These are phyloP conservation scores for Albatrellus ellisii DNA, from an alignment of 768 basidiomycete genomes.

Conservation along the genomic window DNA sequence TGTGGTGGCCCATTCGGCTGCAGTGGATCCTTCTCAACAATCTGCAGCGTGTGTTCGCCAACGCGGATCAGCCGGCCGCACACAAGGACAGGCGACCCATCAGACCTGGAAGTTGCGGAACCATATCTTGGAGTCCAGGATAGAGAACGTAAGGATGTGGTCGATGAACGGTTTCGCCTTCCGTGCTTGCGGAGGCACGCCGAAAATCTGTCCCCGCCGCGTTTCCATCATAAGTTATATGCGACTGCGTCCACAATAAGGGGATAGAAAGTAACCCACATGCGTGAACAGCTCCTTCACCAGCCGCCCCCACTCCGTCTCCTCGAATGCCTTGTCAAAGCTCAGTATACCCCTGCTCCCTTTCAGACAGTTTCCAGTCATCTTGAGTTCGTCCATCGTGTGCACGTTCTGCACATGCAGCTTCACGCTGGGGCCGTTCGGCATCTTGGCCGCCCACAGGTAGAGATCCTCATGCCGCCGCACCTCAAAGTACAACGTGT, in stretches of 20 bases:
- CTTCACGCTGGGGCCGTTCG: constrained; percentile 95
- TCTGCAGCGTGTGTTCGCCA: constrained; percentile 30
- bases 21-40: constrained; percentile 86
- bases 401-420: constrained; percentile 98
- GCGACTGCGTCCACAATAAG: background rate
- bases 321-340: constrained; percentile 86
- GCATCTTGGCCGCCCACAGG: constrained; percentile 92
- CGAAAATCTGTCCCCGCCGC: constrained; percentile 60
- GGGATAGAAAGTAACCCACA: constrained; percentile 31
- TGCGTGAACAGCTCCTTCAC: constrained; percentile 93
- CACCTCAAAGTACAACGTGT: constrained; percentile 94
- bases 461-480: constrained; percentile 93
- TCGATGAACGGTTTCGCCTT: constrained; percentile 96
- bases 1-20: constrained; percentile 78
- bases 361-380: constrained; percentile 98
- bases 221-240: background rate
- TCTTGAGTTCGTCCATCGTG: constrained; percentile 99
- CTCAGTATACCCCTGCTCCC: constrained; percentile 86
- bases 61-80: background rate
- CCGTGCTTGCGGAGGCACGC: constrained; percentile 83
- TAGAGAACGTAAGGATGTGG: constrained; percentile 92
- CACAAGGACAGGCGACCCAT: background rate
- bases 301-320: constrained; percentile 73
- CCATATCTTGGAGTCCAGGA: constrained; percentile 96
- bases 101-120: constrained; percentile 96